phyloP scores from a whole-genome alignment of 306 rosid species.

The Begonia masoniana region DNA sequence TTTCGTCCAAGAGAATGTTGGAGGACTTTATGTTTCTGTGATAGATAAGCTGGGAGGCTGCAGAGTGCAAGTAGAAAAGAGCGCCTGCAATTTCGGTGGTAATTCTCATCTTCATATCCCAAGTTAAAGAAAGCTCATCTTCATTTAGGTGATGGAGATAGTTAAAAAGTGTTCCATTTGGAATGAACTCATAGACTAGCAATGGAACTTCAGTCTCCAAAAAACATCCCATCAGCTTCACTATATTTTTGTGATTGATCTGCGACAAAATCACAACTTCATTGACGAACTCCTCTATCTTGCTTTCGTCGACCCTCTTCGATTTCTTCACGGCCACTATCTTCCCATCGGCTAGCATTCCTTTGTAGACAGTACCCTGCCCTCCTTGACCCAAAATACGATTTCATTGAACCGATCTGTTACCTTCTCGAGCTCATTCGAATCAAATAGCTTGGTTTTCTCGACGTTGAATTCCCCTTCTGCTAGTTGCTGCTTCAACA shows the following conservation, averaged over 20 bases:
- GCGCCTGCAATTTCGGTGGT: constrained; percentile 63
- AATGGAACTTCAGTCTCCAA: constrained; percentile 41
- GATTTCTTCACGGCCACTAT: constrained; percentile 27
- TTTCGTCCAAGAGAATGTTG: constrained; percentile 42
- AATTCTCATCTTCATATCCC: constrained; percentile 30
- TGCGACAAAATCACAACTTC: constrained; percentile 36
- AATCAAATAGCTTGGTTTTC: constrained; percentile 24
- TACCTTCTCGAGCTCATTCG: constrained; percentile 34
- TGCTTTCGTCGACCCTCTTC: constrained; percentile 16
- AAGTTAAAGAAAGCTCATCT: constrained; percentile 19
- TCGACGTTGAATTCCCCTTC: constrained; percentile 12
- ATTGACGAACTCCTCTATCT: constrained; percentile 21
- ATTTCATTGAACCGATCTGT: constrained; percentile 15
- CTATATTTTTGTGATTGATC: constrained; percentile 40
- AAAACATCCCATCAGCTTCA: constrained; percentile 32
- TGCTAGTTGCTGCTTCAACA: constrained; percentile 28
- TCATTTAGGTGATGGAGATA: constrained; percentile 22
- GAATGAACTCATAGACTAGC: constrained; percentile 44
- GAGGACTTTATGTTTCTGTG: constrained; percentile 56
- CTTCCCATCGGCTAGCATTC: constrained; percentile 14
- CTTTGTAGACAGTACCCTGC: constrained; percentile 18
- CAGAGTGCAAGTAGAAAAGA: constrained; percentile 44
- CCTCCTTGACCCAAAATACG: constrained; percentile 22
- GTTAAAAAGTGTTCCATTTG: constrained; percentile 39
- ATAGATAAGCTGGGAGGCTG: constrained; percentile 44